A percentile compares a stretch with the other conserved stretches of the same genome.
Conservation (phyloP, 1,284 basidiomycete genomes). For the Ustilago esculenta region DNA sequence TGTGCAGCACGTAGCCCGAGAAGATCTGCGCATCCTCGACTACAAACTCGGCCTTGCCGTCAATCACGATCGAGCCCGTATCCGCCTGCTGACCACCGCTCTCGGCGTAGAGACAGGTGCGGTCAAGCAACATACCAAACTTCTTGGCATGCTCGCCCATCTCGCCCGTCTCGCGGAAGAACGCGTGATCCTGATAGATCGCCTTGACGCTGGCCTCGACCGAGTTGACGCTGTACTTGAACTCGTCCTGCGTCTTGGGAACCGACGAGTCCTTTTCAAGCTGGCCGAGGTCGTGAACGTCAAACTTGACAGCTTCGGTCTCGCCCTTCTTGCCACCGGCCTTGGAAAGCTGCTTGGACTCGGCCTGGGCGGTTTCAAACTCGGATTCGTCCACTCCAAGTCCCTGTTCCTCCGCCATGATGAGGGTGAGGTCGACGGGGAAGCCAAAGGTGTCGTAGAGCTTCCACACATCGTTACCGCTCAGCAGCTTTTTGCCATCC, state of each 20-base stretch:
- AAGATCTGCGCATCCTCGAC: constrained; percentile 91
- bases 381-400: constrained; percentile 86
- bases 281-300: constrained; percentile 91
- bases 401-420: constrained; percentile 96
- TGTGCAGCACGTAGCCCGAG: constrained; percentile 87
- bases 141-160: constrained; percentile 71
- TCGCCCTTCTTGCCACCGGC: constrained; percentile 76
- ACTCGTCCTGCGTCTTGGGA: constrained; percentile 92
- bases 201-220: constrained; percentile 81
- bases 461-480: constrained; percentile 93
- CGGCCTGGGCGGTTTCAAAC: constrained; percentile 87
- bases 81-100: constrained; percentile 97
- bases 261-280: constrained; percentile 82
- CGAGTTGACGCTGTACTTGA: constrained; percentile 81
- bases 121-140: constrained; percentile 90
- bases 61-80: constrained; percentile 91
- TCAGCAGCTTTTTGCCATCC: constrained; percentile 76
- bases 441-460: constrained; percentile 99
- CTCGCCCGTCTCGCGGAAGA: constrained; percentile 68
- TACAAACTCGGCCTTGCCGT: constrained; percentile 89
- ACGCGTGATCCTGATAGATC: constrained; percentile 84
- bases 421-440: constrained; percentile 92
- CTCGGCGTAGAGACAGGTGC: constrained; percentile 98
- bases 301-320: constrained; percentile 79
- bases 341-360: constrained; percentile 91